A percentile compares a stretch with the other conserved stretches of the same genome.
These are phyloP conservation scores for Rhytidiadelphus loreus DNA, from an alignment of 225 moss, liverwort and hornwort species.

Conservation along the genomic window DNA sequence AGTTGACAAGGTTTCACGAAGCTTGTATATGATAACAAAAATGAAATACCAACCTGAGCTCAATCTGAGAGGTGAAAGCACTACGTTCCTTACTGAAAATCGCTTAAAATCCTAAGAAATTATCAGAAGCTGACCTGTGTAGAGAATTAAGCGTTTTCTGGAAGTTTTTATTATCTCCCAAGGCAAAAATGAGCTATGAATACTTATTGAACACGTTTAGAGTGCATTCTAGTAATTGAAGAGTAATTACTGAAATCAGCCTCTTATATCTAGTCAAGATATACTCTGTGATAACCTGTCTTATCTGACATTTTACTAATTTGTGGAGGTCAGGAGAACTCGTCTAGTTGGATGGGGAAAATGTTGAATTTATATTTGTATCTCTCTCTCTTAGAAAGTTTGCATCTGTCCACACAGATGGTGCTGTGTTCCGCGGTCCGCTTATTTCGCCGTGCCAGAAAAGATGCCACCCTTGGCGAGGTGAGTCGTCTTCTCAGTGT, in stretches of 20 bases:
- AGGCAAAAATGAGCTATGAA: neutral
- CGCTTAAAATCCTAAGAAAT: neutral
- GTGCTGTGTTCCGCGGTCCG: conserved; percentile 85
- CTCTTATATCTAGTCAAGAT: neutral
- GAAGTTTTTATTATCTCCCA: neutral
- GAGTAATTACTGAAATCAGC: neutral
- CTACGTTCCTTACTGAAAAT: neutral
- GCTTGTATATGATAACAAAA: neutral
- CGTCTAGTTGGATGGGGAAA: neutral
- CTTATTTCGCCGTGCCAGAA: conserved; percentile 71
- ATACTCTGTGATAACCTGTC: neutral
- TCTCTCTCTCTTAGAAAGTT: neutral
- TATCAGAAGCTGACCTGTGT: neutral
- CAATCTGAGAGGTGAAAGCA: neutral
- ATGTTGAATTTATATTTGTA: neutral
- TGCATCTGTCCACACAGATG: conserved; percentile 41
- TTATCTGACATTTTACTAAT: neutral
- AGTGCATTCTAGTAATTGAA: neutral
- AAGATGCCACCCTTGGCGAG: conserved; percentile 83
- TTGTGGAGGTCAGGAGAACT: neutral
- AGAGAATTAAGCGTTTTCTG: neutral
- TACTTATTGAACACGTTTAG: neutral
- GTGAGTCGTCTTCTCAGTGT: conserved; percentile 11
- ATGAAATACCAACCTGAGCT: neutral
- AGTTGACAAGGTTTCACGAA: neutral